Percentiles rank a stretch among this genome's conserved stretches.
These are phyloP conservation scores for Globisporangium nodosum DNA, from an alignment of 352 stramenopile species.

Conservation along the genomic window DNA sequence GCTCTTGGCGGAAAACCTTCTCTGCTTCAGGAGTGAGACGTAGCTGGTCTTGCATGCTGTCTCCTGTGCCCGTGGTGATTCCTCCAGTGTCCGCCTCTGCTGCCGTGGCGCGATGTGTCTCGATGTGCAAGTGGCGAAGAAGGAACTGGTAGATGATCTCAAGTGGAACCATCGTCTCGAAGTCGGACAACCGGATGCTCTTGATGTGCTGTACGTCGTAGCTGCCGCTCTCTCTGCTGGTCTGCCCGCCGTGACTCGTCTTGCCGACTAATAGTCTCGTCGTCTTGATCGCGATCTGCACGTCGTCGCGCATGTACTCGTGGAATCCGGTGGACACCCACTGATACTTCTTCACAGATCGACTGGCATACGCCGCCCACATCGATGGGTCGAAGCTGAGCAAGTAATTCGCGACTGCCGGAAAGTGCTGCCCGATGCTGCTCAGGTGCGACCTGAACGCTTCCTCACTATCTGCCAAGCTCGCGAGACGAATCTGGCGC, in stretches of 20 bases:
- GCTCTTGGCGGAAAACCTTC: slow-evolving; percentile 54
- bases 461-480: slow-evolving; percentile 27
- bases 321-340: slow-evolving; percentile 30
- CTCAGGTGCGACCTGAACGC: slow-evolving; percentile 4
- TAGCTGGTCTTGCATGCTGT: slow-evolving; percentile 5
- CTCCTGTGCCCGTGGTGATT: too few species aligned
- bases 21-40: slow-evolving; percentile 60
- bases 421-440: slow-evolving; percentile 4
- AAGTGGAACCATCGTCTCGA: slow-evolving; percentile 36
- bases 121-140: slow-evolving; percentile 39
- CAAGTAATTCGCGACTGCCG: slow-evolving; percentile 46
- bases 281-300: slow-evolving; percentile 48
- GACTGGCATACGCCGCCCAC: slow-evolving; percentile 64
- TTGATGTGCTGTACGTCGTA: slow-evolving; percentile 6
- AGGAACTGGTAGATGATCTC: slow-evolving; percentile 76
- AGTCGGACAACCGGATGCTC: slow-evolving; percentile 12
- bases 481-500: slow-evolving; percentile 41
- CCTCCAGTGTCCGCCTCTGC: background rate
- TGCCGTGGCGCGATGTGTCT: slow-evolving; percentile 12
- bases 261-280: slow-evolving; percentile 41
- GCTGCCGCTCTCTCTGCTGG: background rate
- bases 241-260: background rate
- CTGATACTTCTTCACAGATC: slow-evolving; percentile 53
- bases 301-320: slow-evolving; percentile 40
- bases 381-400: slow-evolving; percentile 53